Evolutionary conservation across 495 filamentous ascomycete genomes (phyloP), one percentile per base, ranked within the genome.

Genomic region (Hypomontagnella submonticulosa): DNA sequence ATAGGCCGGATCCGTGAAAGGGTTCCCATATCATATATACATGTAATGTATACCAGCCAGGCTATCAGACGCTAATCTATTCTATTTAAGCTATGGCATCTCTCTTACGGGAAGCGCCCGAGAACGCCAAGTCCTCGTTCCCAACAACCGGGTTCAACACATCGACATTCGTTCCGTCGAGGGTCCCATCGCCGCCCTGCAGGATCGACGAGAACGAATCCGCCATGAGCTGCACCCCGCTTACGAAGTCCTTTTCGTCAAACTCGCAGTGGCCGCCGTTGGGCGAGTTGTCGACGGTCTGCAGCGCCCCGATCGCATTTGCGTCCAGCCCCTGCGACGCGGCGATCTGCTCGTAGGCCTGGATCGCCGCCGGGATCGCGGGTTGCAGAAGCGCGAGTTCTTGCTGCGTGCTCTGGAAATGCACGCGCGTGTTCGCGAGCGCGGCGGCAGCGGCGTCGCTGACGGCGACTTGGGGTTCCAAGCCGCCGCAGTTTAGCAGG

Each of bases 181-280:
- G 74, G n/a, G 54, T 42, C 6, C 80, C 81, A 36, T 77, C 65
- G 8, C 79, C 80, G 30, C 77, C 77, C 55, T 78, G 77, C 66
- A 82, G 71, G 41, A 84, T 69, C 40, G 75, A 76, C 40, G 76
- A 73, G 71, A 76, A 84, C 23, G 72, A 75, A 13, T 75, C 76
- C 10, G 76, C 71, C 72, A 84, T 79, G 12, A 80, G 66, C 71
- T 84, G 81, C 7, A 84, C 78, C 16, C 81, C 81, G 20, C 72
- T 76, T 4, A 77, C 76, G 53, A 84, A 84, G 15, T 71, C 80
- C 59, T 75, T 7, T 46, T 74, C 79, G 67, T 84, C 81, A 57
- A 84, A 83, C 54, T 79, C 80, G 69, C 81, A 84, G 70, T 83
- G 81, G 0, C 81, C 81, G 4, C 80, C 79, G 16, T 70, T 50